Conservation (phyloP, 495 filamentous ascomycete genomes). For the Lentithecium fluviatile region DNA sequence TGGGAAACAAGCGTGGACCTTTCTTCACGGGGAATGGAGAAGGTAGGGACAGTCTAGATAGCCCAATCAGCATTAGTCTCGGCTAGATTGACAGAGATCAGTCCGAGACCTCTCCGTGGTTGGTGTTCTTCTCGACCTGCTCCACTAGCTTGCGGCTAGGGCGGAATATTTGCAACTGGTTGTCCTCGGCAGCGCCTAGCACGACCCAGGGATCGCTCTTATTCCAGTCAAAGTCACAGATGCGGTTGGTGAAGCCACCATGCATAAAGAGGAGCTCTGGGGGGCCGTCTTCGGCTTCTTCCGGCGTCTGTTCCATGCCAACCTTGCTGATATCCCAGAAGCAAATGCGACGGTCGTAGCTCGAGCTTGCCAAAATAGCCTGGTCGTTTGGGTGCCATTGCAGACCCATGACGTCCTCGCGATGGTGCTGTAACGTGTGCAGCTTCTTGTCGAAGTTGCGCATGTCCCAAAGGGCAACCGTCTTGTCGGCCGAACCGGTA, state of each 20-base stretch:
- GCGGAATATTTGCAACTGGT: conserved; percentile 94
- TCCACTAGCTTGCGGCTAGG: conserved; percentile 62
- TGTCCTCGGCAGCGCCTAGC: conserved; percentile 93
- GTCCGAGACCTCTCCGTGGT: conserved; percentile 33
- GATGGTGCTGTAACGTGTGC: conserved; percentile 81
- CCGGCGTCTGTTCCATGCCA: conserved; percentile 90
- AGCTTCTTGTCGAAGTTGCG: conserved; percentile 82
- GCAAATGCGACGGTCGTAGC: conserved; percentile 88
- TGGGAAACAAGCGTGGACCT: too few relatives aligned
- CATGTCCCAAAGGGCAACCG: conserved; percentile 92
- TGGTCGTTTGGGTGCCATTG: conserved; percentile 91
- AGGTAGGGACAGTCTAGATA: too few relatives aligned
- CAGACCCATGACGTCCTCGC: conserved; percentile 82
- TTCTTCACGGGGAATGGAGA: too few relatives aligned
- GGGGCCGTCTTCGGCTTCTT: conserved; percentile 94
- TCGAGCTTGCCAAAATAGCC: conserved; percentile 81
- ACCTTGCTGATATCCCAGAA: conserved; percentile 93
- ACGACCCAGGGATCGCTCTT: conserved; percentile 93
- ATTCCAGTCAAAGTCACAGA: conserved; percentile 98
- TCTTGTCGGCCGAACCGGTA: conserved; percentile 91
- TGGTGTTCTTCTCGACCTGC: conserved; percentile 20
- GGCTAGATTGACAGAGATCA: too few relatives aligned
- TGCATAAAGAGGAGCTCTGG: conserved; percentile 98
- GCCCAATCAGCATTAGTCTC: too few relatives aligned
- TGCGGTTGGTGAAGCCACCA: conserved; percentile 93